These are phyloP conservation scores for Eurotiales sp. DNA, from an alignment of 2,329 filamentous ascomycete species.

Conservation along the genomic window DNA sequence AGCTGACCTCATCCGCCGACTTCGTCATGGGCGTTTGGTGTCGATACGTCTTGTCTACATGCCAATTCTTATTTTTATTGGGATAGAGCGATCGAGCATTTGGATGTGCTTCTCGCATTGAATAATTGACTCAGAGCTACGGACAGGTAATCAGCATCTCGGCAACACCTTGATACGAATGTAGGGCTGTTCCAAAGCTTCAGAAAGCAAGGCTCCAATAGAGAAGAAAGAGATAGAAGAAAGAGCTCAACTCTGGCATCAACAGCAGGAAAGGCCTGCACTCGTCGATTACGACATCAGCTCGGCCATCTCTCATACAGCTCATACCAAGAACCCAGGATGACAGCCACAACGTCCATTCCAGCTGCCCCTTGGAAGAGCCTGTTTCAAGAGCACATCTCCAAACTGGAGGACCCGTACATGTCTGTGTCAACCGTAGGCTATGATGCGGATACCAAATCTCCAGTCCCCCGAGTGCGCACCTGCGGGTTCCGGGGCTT, in stretches of 20 bases:
- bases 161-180: too few relatives aligned
- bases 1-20: too few relatives aligned
- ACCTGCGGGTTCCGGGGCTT: conserved; percentile 84
- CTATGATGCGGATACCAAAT: conserved; percentile 13
- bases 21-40: too few relatives aligned
- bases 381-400: conserved; percentile 48
- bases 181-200: too few relatives aligned
- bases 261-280: conserved; percentile 3
- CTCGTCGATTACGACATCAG: conserved; percentile 13
- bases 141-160: too few relatives aligned
- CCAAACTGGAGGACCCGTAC: conserved; percentile 36
- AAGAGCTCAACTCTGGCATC: conserved; percentile 3
- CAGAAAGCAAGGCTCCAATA: too few relatives aligned
- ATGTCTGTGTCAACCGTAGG: conserved; percentile 46
- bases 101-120: too few relatives aligned
- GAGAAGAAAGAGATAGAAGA: neutral
- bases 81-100: too few relatives aligned
- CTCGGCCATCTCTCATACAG: conserved; percentile 7
- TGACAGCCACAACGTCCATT: neutral
- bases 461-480: conserved; percentile 53
- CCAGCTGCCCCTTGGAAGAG: conserved; percentile 50
- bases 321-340: neutral
- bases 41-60: too few relatives aligned
- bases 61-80: too few relatives aligned
- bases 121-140: too few relatives aligned